Conservation (phyloP, 169 alveolate genomes). For the Eimeria necatrix region DNA sequence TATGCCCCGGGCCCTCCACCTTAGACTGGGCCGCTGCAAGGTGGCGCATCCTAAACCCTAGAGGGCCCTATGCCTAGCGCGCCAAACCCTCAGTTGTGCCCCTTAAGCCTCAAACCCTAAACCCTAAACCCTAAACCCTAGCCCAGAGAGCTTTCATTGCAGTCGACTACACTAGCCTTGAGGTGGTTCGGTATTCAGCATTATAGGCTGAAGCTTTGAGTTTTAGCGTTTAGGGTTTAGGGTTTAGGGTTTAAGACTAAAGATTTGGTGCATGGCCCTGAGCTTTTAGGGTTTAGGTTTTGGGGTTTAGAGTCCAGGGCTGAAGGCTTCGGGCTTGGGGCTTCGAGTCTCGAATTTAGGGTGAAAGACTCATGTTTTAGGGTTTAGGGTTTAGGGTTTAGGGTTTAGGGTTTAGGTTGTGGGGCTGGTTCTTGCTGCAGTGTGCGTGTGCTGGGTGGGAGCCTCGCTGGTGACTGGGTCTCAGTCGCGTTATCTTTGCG, state of each 20-base stretch:
- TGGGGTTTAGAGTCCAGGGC: too few species aligned
- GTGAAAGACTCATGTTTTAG: background rate
- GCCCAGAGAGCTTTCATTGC: background rate
- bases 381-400: slow-evolving; percentile 60
- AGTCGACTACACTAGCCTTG: background rate
- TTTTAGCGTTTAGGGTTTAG: slow-evolving; percentile 23
- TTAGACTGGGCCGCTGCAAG: background rate
- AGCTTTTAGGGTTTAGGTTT: too few species aligned
- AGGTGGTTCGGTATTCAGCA: too few species aligned
- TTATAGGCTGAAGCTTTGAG: too few species aligned
- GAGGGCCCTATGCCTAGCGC: background rate
- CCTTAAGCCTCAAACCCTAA: background rate
- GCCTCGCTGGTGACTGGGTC: slow-evolving; percentile 32
- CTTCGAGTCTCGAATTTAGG: background rate
- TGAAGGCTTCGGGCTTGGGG: too few species aligned
- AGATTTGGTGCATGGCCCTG: too few species aligned
- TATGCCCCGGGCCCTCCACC: background rate
- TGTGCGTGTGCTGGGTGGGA: slow-evolving; percentile 44
- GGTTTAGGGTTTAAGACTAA: background rate
- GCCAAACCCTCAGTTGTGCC: background rate
- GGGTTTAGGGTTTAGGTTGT: slow-evolving; percentile 39
- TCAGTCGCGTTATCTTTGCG: background rate
- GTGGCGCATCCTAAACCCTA: background rate
- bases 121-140: background rate
- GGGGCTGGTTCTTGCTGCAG: background rate